phyloP scores from a whole-genome alignment of 2,329 filamentous ascomycete genomes.

The Neonectria magnoliae region DNA sequence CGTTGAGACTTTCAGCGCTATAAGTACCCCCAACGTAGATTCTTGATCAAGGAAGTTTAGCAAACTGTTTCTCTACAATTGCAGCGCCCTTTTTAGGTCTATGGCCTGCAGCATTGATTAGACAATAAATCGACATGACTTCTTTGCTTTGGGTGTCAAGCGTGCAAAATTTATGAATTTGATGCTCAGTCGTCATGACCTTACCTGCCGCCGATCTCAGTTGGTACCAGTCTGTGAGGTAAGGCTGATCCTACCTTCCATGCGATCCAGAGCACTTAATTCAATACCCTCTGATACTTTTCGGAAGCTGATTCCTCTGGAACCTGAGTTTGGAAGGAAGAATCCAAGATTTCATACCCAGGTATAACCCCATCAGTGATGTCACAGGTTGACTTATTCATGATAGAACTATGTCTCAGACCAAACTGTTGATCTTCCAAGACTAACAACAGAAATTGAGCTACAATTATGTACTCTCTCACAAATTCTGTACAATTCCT shows the following conservation, averaged over 20 bases:
- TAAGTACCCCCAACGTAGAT: background rate
- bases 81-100: background rate
- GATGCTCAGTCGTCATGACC: background rate
- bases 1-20: background rate
- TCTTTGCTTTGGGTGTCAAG: background rate
- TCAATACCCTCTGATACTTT: too few species aligned
- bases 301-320: too few species aligned
- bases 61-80: background rate
- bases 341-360: background rate
- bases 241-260: background rate
- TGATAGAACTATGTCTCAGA: background rate
- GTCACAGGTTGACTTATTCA: background rate
- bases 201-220: background rate
- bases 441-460: too few species aligned
- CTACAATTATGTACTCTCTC: too few species aligned
- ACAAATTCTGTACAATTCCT: too few species aligned
- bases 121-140: background rate
- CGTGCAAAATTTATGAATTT: background rate
- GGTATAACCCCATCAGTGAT: background rate
- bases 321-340: background rate
- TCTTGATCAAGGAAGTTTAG: background rate
- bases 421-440: too few species aligned
- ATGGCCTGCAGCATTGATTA: accelerated
- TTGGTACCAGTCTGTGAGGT: background rate
- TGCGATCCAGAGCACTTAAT: background rate